phyloP scores from a whole-genome alignment of 768 basidiomycete genomes.

The Macrolepiota fuliginosa region DNA sequence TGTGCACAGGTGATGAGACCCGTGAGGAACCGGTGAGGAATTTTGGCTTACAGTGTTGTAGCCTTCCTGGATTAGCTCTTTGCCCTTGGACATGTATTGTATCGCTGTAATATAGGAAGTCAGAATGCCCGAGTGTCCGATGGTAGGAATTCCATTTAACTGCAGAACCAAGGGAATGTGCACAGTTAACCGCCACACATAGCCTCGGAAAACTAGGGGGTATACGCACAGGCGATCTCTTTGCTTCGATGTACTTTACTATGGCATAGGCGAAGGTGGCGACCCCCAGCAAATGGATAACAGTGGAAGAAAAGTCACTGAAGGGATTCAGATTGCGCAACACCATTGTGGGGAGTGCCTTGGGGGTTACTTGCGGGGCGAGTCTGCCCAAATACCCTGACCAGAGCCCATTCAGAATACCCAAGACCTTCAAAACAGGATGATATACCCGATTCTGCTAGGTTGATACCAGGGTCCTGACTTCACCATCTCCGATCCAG shows the following conservation, averaged over 20 bases:
- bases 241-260: not conserved
- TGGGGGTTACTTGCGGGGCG: not conserved
- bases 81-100: not conserved
- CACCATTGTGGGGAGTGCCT: not conserved
- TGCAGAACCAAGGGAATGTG: not conserved
- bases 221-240: not conserved
- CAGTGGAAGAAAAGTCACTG: not conserved
- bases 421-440: not conserved
- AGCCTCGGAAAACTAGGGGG: not conserved
- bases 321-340: not conserved
- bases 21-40: slow-evolving; percentile 14
- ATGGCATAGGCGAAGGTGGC: not conserved
- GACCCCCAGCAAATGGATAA: not conserved
- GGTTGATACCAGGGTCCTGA: not conserved
- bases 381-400: not conserved
- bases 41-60: not conserved
- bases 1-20: slow-evolving; percentile 12
- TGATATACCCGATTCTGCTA: not conserved
- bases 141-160: slow-evolving; percentile 9
- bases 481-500: not conserved
- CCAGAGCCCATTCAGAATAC: not conserved
- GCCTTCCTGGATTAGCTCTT: not conserved
- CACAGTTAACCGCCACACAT: not conserved
- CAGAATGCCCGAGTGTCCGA: slow-evolving; percentile 10
- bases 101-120: slow-evolving; percentile 11